Evolutionary conservation across 2,329 filamentous ascomycete genomes (phyloP).

Genomic region (Xylariaceae sp.): DNA sequence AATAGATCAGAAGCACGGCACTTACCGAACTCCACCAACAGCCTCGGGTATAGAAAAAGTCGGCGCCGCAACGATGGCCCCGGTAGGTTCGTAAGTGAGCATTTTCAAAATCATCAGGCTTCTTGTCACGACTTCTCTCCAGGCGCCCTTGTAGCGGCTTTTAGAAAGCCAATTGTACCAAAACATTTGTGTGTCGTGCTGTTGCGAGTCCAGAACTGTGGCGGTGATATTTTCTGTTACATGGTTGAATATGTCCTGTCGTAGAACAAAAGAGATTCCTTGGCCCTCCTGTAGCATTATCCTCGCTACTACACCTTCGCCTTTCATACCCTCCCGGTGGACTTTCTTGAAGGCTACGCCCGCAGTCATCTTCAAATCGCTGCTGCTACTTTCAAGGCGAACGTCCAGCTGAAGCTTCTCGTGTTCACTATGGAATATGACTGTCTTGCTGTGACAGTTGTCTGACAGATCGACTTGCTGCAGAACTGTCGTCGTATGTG

Average conservation of each 20-base stretch:
- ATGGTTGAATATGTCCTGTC: slow-evolving; percentile 65
- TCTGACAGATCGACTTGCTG: slow-evolving; percentile 49
- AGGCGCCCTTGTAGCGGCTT: slow-evolving; percentile 73
- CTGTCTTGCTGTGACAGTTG: slow-evolving; percentile 59
- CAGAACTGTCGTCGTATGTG: slow-evolving; percentile 64
- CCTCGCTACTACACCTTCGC: slow-evolving; percentile 67
- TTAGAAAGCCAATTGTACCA: slow-evolving; percentile 78
- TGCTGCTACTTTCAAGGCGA: slow-evolving; percentile 65
- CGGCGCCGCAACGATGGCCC: slow-evolving; percentile 76
- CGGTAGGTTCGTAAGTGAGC: slow-evolving; percentile 78
- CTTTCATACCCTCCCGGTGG: slow-evolving; percentile 56
- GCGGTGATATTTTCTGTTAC: slow-evolving; percentile 64
- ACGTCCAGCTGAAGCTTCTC: slow-evolving; percentile 71
- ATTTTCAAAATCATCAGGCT: slow-evolving; percentile 78
- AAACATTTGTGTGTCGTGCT: slow-evolving; percentile 72
- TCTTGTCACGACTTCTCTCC: slow-evolving; percentile 72
- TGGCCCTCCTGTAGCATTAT: slow-evolving; percentile 70
- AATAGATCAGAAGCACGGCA: neutral
- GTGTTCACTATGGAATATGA: slow-evolving; percentile 65
- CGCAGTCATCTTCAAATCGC: slow-evolving; percentile 54
- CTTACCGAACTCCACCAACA: slow-evolving; percentile 64
- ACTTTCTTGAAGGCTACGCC: slow-evolving; percentile 61
- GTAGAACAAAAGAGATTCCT: slow-evolving; percentile 70
- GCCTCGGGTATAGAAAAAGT: slow-evolving; percentile 80
- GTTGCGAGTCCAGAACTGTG: slow-evolving; percentile 63